Evolutionary conservation across 2,329 filamentous ascomycete species (phyloP).

Genomic region (Cladosporium colombiae): DNA sequence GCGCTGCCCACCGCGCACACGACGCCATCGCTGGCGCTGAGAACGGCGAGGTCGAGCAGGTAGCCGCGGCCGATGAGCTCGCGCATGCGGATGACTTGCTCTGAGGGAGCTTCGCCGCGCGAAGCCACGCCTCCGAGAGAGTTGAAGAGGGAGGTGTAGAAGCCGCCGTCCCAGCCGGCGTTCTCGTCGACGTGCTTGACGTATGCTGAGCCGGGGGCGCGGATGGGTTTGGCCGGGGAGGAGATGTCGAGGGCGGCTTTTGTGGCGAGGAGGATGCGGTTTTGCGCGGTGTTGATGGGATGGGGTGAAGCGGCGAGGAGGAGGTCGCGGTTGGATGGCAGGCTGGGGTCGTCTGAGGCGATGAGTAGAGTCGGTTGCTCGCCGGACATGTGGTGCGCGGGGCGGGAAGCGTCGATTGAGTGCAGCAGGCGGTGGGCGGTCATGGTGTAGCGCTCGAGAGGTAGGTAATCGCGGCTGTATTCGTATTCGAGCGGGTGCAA

Average conservation of each 20-base stretch:
- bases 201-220: slow-evolving; percentile 53
- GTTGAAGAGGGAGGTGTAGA: slow-evolving; percentile 81
- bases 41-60: slow-evolving; percentile 74
- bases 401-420: slow-evolving; percentile 51
- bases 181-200: slow-evolving; percentile 72
- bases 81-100: slow-evolving; percentile 64
- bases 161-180: slow-evolving; percentile 86
- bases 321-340: slow-evolving; percentile 69
- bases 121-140: slow-evolving; percentile 58
- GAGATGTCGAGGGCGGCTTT: slow-evolving; percentile 53
- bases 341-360: slow-evolving; percentile 78
- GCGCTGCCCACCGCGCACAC: slow-evolving; percentile 73
- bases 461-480: slow-evolving; percentile 76
- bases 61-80: slow-evolving; percentile 79
- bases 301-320: slow-evolving; percentile 42
- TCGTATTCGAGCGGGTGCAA: slow-evolving; percentile 74
- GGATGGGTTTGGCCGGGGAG: slow-evolving; percentile 30
- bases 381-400: neutral
- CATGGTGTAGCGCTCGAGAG: slow-evolving; percentile 66
- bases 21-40: slow-evolving; percentile 68
- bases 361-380: slow-evolving; percentile 54
- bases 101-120: slow-evolving; percentile 23
- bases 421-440: slow-evolving; percentile 50
- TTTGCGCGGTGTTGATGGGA: slow-evolving; percentile 61
- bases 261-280: slow-evolving; percentile 72